Percentiles rank a stretch among this genome's conserved stretches.
These are phyloP conservation scores for Dendrocalamus sinicus DNA, from an alignment of 176 grass and related monocot species.

Conservation along the genomic window DNA sequence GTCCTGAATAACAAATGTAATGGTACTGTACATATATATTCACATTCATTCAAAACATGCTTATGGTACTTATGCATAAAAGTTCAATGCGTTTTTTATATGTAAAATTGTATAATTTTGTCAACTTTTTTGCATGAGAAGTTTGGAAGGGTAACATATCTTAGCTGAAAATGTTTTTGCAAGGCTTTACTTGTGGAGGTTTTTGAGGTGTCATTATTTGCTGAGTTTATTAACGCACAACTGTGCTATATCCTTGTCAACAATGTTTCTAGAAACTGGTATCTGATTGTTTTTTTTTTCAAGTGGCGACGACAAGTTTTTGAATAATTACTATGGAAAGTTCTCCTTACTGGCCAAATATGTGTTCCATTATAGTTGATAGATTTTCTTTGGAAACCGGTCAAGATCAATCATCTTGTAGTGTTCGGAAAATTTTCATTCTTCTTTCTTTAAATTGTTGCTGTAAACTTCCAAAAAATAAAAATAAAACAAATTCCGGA, in stretches of 20 bases:
- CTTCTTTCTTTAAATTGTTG: background rate
- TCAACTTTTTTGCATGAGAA: background rate
- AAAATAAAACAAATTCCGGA: background rate
- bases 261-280: background rate
- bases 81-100: background rate
- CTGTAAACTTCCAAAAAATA: background rate
- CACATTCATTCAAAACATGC: slow-evolving; percentile 7
- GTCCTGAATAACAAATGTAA: slow-evolving; percentile 3
- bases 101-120: background rate
- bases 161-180: slow-evolving; percentile 8
- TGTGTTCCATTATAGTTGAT: background rate
- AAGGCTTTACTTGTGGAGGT: background rate
- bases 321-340: background rate
- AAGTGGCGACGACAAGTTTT: background rate
- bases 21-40: slow-evolving; percentile 16
- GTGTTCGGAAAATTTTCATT: background rate
- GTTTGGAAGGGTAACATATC: background rate
- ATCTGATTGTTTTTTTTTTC: background rate
- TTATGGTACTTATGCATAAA: slow-evolving; percentile 3
- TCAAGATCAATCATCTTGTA: slow-evolving; percentile 28
- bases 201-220: background rate
- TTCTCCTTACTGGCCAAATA: background rate
- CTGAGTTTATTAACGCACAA: background rate
- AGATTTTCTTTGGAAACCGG: background rate
- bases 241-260: background rate